Evolutionary conservation across 768 basidiomycete genomes (phyloP).

Genomic region (Boletellus emodensis): DNA sequence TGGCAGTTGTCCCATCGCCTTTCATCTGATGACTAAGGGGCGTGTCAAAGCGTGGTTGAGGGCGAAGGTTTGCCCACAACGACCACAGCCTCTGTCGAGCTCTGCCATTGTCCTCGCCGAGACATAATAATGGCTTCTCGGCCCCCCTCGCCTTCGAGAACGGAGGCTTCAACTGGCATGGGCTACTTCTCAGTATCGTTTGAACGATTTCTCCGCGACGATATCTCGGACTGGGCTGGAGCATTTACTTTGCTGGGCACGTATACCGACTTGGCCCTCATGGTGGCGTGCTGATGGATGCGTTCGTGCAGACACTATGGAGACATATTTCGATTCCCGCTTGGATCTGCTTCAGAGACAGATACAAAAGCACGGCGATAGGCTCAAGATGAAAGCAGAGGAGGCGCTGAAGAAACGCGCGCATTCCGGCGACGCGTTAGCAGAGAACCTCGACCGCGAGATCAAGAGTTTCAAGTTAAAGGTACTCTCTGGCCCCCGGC

Average conservation of each 20-base stretch:
- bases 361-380: slow-evolving; percentile 82
- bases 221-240: slow-evolving; percentile 70
- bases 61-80: slow-evolving; percentile 5
- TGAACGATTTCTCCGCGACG: slow-evolving; percentile 72
- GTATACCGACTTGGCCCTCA: slow-evolving; percentile 15
- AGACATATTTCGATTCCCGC: slow-evolving; percentile 93
- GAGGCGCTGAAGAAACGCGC: slow-evolving; percentile 66
- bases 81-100: neutral
- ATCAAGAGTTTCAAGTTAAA: slow-evolving; percentile 82
- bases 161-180: slow-evolving; percentile 31
- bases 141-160: slow-evolving; percentile 37
- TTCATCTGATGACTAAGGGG: slow-evolving; percentile 23
- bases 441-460: slow-evolving; percentile 82
- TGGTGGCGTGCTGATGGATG: neutral
- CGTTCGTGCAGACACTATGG: slow-evolving; percentile 68
- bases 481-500: slow-evolving; percentile 38
- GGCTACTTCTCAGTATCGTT: slow-evolving; percentile 67
- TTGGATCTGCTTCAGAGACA: slow-evolving; percentile 78
- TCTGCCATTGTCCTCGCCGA: slow-evolving; percentile 16
- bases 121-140: slow-evolving; percentile 32
- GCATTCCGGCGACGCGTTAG: slow-evolving; percentile 54
- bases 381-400: slow-evolving; percentile 77
- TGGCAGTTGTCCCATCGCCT: too few species aligned
- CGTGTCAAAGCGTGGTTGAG: neutral
- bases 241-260: slow-evolving; percentile 84